Percentiles rank a stretch among this genome's conserved stretches.
Conservation (phyloP, 2,329 filamentous ascomycete genomes). For the Sclerotinia nivalis region DNA sequence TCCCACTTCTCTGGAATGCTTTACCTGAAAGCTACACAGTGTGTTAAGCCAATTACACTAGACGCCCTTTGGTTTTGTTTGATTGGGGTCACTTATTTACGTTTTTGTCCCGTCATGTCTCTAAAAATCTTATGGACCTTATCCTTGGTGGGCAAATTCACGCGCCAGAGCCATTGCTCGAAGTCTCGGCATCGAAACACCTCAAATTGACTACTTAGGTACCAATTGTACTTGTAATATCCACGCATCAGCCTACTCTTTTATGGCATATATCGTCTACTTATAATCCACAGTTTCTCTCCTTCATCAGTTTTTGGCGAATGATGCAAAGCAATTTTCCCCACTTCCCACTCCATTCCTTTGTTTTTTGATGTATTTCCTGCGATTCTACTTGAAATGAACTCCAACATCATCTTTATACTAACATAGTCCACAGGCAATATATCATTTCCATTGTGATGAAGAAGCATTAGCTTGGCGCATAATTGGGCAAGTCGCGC, state of each 20-base stretch:
- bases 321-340: background rate
- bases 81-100: background rate
- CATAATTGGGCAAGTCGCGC: constrained; percentile 77
- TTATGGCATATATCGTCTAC: background rate
- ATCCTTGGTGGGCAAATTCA: background rate
- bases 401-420: constrained; percentile 45
- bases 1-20: background rate
- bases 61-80: constrained; percentile 1
- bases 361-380: background rate
- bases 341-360: background rate
- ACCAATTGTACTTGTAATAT: background rate
- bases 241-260: background rate
- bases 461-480: constrained; percentile 87
- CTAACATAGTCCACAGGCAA: constrained; percentile 50
- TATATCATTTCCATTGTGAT: constrained; percentile 82
- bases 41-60: constrained; percentile 7
- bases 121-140: background rate
- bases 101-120: background rate
- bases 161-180: background rate
- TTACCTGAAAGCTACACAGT: background rate
- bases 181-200: background rate
- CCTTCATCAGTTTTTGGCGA: background rate
- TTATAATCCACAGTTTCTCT: background rate
- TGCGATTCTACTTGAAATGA: background rate
- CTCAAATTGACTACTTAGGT: background rate